Base-by-base conservation (phyloP, 169 alveolate species). In the Cryptosporidium tyzzeri region DNA sequence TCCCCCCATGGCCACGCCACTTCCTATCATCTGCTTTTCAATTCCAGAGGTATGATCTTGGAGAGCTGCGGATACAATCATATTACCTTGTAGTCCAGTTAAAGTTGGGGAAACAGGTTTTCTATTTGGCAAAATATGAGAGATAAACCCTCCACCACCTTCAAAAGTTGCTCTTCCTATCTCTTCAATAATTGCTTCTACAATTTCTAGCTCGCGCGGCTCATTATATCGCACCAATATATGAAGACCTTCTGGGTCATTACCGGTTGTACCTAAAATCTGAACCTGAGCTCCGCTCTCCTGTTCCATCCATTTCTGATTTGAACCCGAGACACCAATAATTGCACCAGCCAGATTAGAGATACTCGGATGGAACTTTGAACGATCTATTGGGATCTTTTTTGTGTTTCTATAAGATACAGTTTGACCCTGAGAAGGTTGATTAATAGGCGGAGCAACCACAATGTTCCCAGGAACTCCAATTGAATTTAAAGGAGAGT, bases 201-300 rank as follows among this genome's bases (percentile, higher is more conserved):
- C 89, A 5, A 80, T 65, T 35, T 80, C 89, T 7, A 80, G 53
- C 35, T 80, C 89, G 7, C 89, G 35, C 41, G 73, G 89, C 51
- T 80, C 89, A 80, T 80, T 80, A 44, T 80, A 80, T 7, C 89
- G 73, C 8, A 80, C 89, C 41, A 80, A 7, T 37, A 80, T 39
- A 62, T 80, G 75, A 18, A 80, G 68, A 26, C 89, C 89, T 12
- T 80, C 89, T 3, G 89, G 89, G 44, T 80, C 89, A 80, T 80
- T 80, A 3, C 73, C 62, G 21, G 86, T 75, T 80, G 89, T 80
- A 31, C 89, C 89, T n/a, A 80, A 58, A 59, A 80, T 80, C 39
- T 80, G 89, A 45, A 80, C 89, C 26, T 80, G 89, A 29, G 89
- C 89, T 2, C 89, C 89, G 33, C 89, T 80, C 62, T 80, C 89